Conservation (phyloP, 2,329 filamentous ascomycete species). For the Teratosphaeria pseudoeucalypti region DNA sequence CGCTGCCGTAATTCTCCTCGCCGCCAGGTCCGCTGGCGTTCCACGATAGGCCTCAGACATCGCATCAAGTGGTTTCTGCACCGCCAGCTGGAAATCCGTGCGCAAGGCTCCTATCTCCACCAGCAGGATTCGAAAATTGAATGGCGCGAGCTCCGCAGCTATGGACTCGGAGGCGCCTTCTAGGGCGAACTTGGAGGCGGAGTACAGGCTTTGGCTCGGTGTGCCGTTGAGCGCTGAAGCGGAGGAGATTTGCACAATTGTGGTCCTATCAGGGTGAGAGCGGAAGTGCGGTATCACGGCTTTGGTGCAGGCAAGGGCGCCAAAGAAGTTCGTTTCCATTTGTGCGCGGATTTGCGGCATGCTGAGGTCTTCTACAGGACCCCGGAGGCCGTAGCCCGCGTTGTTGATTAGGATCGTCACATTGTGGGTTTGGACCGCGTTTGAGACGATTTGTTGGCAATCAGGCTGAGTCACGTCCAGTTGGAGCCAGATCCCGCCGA, state of each 20-base stretch:
- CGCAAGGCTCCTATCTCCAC: slow-evolving; percentile 36
- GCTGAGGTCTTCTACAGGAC: slow-evolving; percentile 10
- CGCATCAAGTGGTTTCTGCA: slow-evolving; percentile 2
- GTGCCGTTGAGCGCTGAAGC: slow-evolving; percentile 11
- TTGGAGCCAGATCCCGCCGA: slow-evolving; percentile 5
- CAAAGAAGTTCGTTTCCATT: slow-evolving; percentile 16
- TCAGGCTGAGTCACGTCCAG: slow-evolving; percentile 5
- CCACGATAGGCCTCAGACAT: slow-evolving; percentile 9
- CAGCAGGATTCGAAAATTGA: slow-evolving; percentile 30
- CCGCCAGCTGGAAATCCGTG: slow-evolving; percentile 28
- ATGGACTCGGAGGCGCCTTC: slow-evolving; percentile 32
- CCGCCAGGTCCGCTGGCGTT: neutral
- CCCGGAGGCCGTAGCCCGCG: slow-evolving; percentile 7
- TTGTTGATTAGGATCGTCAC: slow-evolving; percentile 8
- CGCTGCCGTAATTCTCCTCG: slow-evolving; percentile 6
- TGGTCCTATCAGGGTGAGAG: slow-evolving; percentile 5
- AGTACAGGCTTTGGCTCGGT: slow-evolving; percentile 10
- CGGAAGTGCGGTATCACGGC: slow-evolving; percentile 12
- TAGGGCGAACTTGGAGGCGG: slow-evolving; percentile 29
- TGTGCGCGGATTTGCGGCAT: slow-evolving; percentile 11
- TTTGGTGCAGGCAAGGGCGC: slow-evolving; percentile 11
- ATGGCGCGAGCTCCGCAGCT: slow-evolving; percentile 25
- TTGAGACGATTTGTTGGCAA: slow-evolving; percentile 1
- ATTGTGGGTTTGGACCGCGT: neutral
- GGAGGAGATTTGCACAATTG: slow-evolving; percentile 15